These are phyloP conservation scores for Quercus tomentella DNA, from an alignment of 331 rosid species.

Conservation along the genomic window DNA sequence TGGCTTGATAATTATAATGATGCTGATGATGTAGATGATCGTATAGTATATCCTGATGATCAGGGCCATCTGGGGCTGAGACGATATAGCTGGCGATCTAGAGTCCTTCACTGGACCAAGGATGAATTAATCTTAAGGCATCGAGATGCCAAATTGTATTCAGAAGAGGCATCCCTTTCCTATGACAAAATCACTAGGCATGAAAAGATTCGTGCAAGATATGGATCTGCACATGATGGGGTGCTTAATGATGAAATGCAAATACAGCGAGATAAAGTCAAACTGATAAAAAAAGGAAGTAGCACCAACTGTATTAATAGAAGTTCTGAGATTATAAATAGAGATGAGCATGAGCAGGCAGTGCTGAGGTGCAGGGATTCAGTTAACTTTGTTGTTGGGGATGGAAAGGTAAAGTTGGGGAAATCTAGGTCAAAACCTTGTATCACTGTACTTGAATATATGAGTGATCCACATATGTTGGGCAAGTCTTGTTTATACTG, in stretches of 20 bases:
- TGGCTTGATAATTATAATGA: conserved; percentile 28
- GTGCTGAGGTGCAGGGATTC: conserved; percentile 49
- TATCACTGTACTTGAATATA: conserved; percentile 35
- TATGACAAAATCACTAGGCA: conserved; percentile 12
- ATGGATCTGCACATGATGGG: conserved; percentile 28
- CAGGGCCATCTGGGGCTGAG: conserved; percentile 24
- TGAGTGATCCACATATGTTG: conserved; percentile 31
- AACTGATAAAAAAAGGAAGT: conserved; percentile 24
- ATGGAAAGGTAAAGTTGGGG: conserved; percentile 69
- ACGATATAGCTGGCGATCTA: conserved; percentile 26
- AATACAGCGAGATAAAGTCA: conserved; percentile 25
- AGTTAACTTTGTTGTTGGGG: conserved; percentile 46
- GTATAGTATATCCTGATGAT: conserved; percentile 21
- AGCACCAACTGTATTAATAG: conserved; percentile 22
- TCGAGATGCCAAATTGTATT: conserved; percentile 18
- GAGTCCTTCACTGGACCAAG: conserved; percentile 39
- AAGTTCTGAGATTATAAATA: conserved; percentile 30
- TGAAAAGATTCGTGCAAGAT: conserved; percentile 15
- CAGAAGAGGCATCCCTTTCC: conserved; percentile 16
- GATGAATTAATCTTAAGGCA: conserved; percentile 32
- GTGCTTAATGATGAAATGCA: conserved; percentile 29
- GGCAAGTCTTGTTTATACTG: conserved; percentile 18
- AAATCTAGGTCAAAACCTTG: conserved; percentile 33
- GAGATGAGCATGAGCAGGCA: conserved; percentile 36
- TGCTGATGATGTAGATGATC: conserved; percentile 36